Base-by-base conservation (phyloP, 371 early-diverging fungal genomes). In the Mucor racemosus region DNA sequence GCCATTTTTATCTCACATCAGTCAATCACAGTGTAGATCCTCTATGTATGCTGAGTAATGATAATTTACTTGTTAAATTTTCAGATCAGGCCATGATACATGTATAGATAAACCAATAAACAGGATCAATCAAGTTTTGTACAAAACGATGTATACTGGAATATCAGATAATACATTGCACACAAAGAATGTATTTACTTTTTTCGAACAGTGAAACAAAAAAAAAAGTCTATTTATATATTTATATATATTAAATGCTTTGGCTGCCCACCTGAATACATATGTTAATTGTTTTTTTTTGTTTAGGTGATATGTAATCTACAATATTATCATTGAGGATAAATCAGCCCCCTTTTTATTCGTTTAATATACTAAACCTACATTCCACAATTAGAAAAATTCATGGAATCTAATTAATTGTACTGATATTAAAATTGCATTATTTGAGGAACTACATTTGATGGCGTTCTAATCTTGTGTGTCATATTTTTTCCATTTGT, bases 21-120 rank as follows among this genome's bases (percentile, higher is more conserved):
- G 46, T 17, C 46, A 46, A 9, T 10, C 46, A 17, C 7, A 17
- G 6, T 7, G 46, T 19, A 46, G 21, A 19, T 46, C 46, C 17
- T 19, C 44, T n/a, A 46, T 46, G 46, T 46, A 46, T 9, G 46
- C 46, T 46, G 46, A 46, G 46, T 46, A 46, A 46, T n/a, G 21
- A n/a, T 19, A 46, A 46, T 46, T 19, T 19, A 3, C n/a, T n/a
- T n/a, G n/a, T n/a, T n/a, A n/a, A n/a, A n/a, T n/a, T n/a, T 19
- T 46, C 19, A 19, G 17, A 46, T 46, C 46, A 46, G 46, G 46
- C 46, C 46, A 46, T 46, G 9, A 38, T 38, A 38, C 1, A 38
- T 38, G 38, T 38, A 0, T 38, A 40, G 14, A 40, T 11, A 40
- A n/a, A 17, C 1, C 46, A 4, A 46, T 46, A 46, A 19, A 10